These are phyloP conservation scores for Glaciozyma antarctica DNA, from an alignment of 768 basidiomycete genomes.

Conservation along the genomic window DNA sequence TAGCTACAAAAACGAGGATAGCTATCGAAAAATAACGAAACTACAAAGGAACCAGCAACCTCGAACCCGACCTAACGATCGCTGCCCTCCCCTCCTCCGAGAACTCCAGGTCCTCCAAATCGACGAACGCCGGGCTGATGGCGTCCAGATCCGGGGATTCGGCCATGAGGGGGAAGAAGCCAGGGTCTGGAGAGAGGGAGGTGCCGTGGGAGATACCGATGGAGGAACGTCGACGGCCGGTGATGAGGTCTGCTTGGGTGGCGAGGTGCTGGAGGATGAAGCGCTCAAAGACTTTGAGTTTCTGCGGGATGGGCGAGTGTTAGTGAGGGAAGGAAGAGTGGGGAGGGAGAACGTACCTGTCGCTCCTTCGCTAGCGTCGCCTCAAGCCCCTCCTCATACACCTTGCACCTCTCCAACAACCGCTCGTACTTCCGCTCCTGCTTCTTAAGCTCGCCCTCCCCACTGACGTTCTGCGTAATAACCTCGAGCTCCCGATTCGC, in stretches of 20 bases:
- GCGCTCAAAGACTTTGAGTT: constrained; percentile 28
- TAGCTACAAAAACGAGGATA: too few relatives aligned
- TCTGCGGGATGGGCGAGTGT: not conserved
- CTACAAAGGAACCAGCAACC: not conserved
- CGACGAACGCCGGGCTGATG: constrained; percentile 19
- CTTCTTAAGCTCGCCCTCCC: constrained; percentile 22
- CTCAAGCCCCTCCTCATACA: constrained; percentile 19
- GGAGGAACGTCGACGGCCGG: constrained; percentile 13
- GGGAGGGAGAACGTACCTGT: constrained; percentile 17
- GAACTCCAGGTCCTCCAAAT: not conserved
- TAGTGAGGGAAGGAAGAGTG: not conserved
- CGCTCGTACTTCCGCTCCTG: constrained; percentile 17
- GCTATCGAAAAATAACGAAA: too few relatives aligned
- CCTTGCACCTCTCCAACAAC: constrained; percentile 17
- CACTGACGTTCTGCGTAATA: constrained; percentile 26
- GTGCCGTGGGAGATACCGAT: not conserved
- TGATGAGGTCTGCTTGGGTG: constrained; percentile 7
- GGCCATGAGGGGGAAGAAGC: constrained; percentile 21
- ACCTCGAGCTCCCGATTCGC: constrained; percentile 28
- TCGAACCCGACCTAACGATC: not conserved
- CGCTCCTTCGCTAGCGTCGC: constrained; percentile 25
- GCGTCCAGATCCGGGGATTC: constrained; percentile 19
- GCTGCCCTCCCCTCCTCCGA: constrained; percentile 2
- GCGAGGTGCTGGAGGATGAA: constrained; percentile 31
- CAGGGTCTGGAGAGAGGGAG: constrained; percentile 1